Evolutionary conservation across 2,329 filamentous ascomycete genomes (phyloP).

Genomic region (Colletotrichum truncatum): DNA sequence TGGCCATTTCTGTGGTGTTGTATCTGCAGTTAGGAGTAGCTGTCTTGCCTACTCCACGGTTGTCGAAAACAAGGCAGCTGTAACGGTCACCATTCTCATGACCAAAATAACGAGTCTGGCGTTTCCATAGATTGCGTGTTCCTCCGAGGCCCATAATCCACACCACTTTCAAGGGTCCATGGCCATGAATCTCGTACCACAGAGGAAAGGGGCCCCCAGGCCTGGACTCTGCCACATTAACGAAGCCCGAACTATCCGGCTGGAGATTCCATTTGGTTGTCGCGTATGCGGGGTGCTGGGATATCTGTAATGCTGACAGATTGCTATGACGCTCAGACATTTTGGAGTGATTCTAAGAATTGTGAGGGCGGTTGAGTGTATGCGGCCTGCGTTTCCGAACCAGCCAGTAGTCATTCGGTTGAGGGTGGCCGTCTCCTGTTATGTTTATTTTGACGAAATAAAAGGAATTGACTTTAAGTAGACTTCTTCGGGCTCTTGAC

Average conservation of each 20-base stretch:
- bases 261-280: constrained; percentile 7
- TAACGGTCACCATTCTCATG: constrained; percentile 67
- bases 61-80: constrained; percentile 72
- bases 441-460: no score
- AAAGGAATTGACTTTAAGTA: no score
- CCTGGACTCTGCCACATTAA: not conserved
- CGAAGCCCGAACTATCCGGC: not conserved
- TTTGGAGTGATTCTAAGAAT: no score
- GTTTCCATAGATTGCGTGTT: constrained; percentile 44
- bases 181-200: constrained; percentile 18
- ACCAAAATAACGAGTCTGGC: constrained; percentile 74
- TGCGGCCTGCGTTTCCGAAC: no score
- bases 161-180: constrained; percentile 3
- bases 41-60: constrained; percentile 73
- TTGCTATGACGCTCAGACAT: not conserved
- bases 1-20: constrained; percentile 76
- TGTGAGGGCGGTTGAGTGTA: no score
- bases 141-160: constrained; percentile 25
- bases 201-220: constrained; percentile 10
- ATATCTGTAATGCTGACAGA: not conserved
- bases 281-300: constrained; percentile 4
- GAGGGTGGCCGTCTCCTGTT: no score
- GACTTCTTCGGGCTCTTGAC: no score
- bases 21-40: constrained; percentile 73
- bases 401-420: no score